These are phyloP conservation scores for Berkeleyomyces rouxiae DNA, from an alignment of 2,329 filamentous ascomycete genomes.

Conservation along the genomic window DNA sequence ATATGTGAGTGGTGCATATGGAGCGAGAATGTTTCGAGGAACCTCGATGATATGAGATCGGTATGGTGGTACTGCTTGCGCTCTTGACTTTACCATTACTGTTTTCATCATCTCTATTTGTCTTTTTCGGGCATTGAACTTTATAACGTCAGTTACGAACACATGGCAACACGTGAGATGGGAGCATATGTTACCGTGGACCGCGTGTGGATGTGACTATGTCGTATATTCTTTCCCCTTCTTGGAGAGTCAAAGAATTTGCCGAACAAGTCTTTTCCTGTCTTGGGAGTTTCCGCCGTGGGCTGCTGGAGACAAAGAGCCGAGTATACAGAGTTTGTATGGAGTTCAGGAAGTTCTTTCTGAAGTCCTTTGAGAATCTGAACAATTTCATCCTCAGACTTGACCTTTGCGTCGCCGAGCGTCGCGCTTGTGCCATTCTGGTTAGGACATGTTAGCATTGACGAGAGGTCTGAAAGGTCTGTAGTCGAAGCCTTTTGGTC, in stretches of 20 bases:
- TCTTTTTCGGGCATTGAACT: not conserved
- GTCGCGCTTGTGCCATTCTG: not conserved
- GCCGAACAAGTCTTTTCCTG: not conserved
- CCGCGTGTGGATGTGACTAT: not conserved
- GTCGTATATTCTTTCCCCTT: not conserved
- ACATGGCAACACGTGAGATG: not conserved
- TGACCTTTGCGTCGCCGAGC: too few relatives aligned
- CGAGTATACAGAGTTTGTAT: constrained; percentile 5
- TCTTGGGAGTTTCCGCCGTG: not conserved
- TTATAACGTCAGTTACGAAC: not conserved
- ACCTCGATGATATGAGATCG: constrained; percentile 44
- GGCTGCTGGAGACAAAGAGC: not conserved
- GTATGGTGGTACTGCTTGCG: constrained; percentile 38
- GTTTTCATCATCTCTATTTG: constrained; percentile 17
- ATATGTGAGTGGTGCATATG: constrained; percentile 43
- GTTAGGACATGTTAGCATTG: not conserved
- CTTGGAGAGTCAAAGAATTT: not conserved
- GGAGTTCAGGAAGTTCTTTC: not conserved
- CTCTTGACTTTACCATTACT: constrained; percentile 32
- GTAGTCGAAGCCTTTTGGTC: not conserved
- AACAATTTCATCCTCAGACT: not conserved
- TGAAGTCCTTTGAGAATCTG: not conserved
- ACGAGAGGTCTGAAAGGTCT: not conserved
- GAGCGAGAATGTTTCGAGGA: constrained; percentile 40
- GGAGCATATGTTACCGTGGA: not conserved